A percentile compares a stretch with the other conserved stretches of the same genome.
Conservation (phyloP, 2,329 filamentous ascomycete species). For the Neoscytalidium dimidiatum region DNA sequence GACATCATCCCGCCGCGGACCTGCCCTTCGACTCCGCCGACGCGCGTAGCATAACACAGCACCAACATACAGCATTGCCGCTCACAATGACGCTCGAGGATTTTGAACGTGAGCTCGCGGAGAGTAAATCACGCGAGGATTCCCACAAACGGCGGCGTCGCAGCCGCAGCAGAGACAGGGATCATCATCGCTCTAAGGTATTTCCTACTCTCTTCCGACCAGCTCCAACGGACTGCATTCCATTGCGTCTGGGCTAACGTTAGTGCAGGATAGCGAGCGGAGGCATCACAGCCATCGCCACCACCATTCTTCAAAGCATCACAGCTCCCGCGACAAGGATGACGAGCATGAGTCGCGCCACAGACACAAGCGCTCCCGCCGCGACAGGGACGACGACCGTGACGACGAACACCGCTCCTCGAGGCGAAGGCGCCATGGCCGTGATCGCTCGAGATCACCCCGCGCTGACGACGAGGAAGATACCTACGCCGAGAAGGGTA, state of each 20-base stretch:
- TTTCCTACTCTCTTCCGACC: neutral
- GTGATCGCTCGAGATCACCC: slow-evolving; percentile 1
- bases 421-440: slow-evolving; percentile 25
- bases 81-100: slow-evolving; percentile 63
- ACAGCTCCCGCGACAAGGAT: slow-evolving; percentile 48
- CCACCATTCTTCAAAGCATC: slow-evolving; percentile 46
- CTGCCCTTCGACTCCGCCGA: slow-evolving; percentile 10
- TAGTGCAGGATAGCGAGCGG: slow-evolving; percentile 36
- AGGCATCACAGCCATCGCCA: slow-evolving; percentile 49
- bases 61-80: neutral
- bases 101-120: slow-evolving; percentile 75
- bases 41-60: neutral
- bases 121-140: slow-evolving; percentile 59
- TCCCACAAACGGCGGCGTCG: slow-evolving; percentile 49
- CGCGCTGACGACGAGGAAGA: slow-evolving; percentile 32
- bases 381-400: slow-evolving; percentile 50
- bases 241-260: neutral
- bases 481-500: slow-evolving; percentile 47
- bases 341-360: slow-evolving; percentile 52
- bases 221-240: neutral
- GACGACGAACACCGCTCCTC: slow-evolving; percentile 33
- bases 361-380: slow-evolving; percentile 65
- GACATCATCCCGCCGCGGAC: slow-evolving; percentile 6
- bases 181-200: slow-evolving; percentile 29
- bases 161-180: slow-evolving; percentile 38